Evolutionary conservation across 1,284 basidiomycete genomes (phyloP).

Genomic region (Rhodotorula mucilaginosa): DNA sequence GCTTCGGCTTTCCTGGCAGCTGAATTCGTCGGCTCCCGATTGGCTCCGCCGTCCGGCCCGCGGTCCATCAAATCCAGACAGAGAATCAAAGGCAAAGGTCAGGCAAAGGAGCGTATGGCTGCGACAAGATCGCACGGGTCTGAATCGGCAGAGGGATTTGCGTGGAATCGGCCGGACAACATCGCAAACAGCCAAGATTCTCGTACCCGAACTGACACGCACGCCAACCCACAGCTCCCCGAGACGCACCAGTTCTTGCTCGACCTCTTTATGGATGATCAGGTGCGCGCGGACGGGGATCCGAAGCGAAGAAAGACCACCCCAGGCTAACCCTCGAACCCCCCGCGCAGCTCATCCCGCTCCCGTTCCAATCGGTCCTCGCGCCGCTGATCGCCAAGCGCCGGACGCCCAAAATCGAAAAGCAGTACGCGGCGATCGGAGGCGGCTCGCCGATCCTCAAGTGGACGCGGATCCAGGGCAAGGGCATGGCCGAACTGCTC

Average conservation of each 20-base stretch:
- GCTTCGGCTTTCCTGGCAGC: not conserved
- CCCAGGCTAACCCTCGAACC: not conserved
- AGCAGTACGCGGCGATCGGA: slow-evolving; percentile 92
- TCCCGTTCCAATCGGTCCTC: slow-evolving; percentile 83
- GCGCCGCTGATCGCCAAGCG: slow-evolving; percentile 87
- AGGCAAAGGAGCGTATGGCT: too few species aligned
- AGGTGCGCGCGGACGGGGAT: not conserved
- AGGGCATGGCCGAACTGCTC: slow-evolving; percentile 81
- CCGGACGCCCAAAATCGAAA: slow-evolving; percentile 89
- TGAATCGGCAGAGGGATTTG: too few species aligned
- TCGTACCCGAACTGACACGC: not conserved
- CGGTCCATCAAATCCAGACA: too few species aligned
- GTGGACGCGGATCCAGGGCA: slow-evolving; percentile 86
- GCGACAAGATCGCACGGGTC: too few species aligned
- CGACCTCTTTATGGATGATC: slow-evolving; percentile 84
- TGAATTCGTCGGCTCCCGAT: not conserved
- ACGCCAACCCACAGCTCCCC: slow-evolving; percentile 40
- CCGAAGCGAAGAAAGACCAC: too few species aligned
- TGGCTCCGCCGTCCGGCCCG: not conserved
- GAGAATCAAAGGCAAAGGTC: too few species aligned
- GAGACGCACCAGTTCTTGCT: slow-evolving; percentile 68
- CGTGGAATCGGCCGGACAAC: too few species aligned
- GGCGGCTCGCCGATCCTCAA: slow-evolving; percentile 96
- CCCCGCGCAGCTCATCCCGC: slow-evolving; percentile 72
- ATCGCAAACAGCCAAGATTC: not conserved